Percentiles rank a stretch among this genome's conserved stretches.
Conservation (phyloP, 805 yeast species). For the baker's yeast (Saccharomyces cerevisiae) region DNA sequence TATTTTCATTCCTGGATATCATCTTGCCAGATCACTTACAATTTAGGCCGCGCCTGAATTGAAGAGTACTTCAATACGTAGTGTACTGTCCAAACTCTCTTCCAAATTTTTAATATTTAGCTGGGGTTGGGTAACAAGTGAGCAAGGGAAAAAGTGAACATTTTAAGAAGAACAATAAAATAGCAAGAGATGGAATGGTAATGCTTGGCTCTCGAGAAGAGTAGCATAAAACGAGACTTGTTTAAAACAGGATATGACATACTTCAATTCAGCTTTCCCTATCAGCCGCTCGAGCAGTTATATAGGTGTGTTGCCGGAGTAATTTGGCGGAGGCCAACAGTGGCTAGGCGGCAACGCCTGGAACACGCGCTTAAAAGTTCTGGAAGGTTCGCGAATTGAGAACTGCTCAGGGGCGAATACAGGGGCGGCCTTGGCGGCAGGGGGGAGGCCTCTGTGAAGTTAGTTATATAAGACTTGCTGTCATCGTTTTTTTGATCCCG, state of each 20-base stretch:
- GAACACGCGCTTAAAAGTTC: background rate
- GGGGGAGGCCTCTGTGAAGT: background rate
- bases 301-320: background rate
- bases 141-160: too few species aligned
- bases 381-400: background rate
- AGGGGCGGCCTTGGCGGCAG: background rate
- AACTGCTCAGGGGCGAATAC: background rate
- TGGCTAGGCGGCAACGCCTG: background rate
- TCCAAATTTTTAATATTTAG: too few species aligned
- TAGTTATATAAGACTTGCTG: background rate
- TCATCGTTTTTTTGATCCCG: too few species aligned
- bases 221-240: too few species aligned
- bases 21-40: too few species aligned
- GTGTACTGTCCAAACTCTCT: too few species aligned
- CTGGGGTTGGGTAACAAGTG: too few species aligned
- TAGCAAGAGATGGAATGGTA: background rate
- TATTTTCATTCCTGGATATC: too few species aligned
- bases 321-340: background rate
- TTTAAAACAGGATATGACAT: too few species aligned
- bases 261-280: background rate
- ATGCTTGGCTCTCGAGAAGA: background rate
- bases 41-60: too few species aligned
- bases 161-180: too few species aligned
- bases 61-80: too few species aligned
- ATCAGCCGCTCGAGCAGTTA: background rate